phyloP scores from a whole-genome alignment of 2,329 filamentous ascomycete genomes.

The Cladosporium sp. region DNA sequence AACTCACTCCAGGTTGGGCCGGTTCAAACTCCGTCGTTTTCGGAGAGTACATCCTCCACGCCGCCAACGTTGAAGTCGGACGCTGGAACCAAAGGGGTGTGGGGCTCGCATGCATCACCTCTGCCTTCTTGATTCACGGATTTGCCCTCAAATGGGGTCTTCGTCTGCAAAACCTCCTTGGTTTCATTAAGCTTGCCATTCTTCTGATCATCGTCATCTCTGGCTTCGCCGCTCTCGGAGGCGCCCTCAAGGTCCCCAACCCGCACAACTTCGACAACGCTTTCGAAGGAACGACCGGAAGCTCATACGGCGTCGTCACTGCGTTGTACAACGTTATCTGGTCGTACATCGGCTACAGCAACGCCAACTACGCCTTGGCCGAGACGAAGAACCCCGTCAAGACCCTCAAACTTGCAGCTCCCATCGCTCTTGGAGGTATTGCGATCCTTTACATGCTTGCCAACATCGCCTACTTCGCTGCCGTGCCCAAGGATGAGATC shows the following conservation, averaged over 20 bases:
- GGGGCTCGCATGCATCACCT: conserved; percentile 66
- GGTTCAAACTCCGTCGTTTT: conserved; percentile 69
- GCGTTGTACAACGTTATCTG: conserved; percentile 72
- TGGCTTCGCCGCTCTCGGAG: conserved; percentile 61
- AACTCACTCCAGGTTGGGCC: conserved; percentile 50
- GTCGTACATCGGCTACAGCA: conserved; percentile 68
- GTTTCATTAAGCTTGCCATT: conserved; percentile 65
- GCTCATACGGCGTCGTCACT: conserved; percentile 67
- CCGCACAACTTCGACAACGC: conserved; percentile 64
- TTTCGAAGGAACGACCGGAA: conserved; percentile 66
- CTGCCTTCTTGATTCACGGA: conserved; percentile 66
- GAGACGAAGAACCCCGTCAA: conserved; percentile 66
- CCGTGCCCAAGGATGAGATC: conserved; percentile 58
- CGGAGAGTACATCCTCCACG: conserved; percentile 69
- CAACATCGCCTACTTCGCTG: conserved; percentile 67
- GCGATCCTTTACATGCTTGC: conserved; percentile 65
- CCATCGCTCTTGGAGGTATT: conserved; percentile 59
- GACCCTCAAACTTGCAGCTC: conserved; percentile 66
- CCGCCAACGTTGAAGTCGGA: conserved; percentile 61
- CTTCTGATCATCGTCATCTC: conserved; percentile 65
- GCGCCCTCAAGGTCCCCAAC: conserved; percentile 60
- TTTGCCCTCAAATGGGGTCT: conserved; percentile 65
- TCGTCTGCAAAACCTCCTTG: conserved; percentile 65
- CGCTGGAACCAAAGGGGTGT: conserved; percentile 69
- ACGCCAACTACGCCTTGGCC: conserved; percentile 66